These are phyloP conservation scores for Arabidopsis lyrata DNA, from an alignment of 441 rosid genomes.

Conservation along the genomic window DNA sequence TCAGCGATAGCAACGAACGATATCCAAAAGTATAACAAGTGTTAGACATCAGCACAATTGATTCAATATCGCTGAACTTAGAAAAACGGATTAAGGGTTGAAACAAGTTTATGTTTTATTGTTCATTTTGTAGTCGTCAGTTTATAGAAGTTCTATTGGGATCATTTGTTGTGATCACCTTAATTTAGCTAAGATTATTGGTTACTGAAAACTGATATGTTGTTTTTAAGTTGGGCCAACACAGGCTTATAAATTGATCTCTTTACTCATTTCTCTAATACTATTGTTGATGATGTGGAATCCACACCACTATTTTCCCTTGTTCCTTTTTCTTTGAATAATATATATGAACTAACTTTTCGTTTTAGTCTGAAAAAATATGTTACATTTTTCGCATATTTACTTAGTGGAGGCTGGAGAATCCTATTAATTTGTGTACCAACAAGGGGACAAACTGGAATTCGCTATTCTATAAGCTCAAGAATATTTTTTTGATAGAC, in stretches of 20 bases:
- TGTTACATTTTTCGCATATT: conserved; percentile 20
- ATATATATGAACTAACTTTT: neutral
- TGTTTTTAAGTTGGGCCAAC: neutral
- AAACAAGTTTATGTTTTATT: neutral
- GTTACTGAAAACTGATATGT: neutral
- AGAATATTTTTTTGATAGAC: conserved; percentile 17
- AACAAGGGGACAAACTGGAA: conserved; percentile 35
- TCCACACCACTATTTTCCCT: conserved; percentile 20
- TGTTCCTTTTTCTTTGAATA: neutral
- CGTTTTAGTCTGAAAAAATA: neutral
- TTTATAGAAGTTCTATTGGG: neutral
- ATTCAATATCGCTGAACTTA: too few species aligned
- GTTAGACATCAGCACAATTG: too few species aligned
- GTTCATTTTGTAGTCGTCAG: neutral
- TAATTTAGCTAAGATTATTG: neutral
- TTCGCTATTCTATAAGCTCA: conserved; percentile 21
- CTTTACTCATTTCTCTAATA: too few species aligned
- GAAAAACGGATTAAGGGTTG: too few species aligned
- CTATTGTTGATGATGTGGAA: conserved; percentile 30
- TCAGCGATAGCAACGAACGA: too few species aligned
- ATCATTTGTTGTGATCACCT: neutral
- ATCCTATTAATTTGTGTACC: conserved; percentile 26
- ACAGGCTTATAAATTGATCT: too few species aligned
- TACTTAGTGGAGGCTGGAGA: conserved; percentile 37
- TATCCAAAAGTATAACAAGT: too few species aligned